A percentile compares a stretch with the other conserved stretches of the same genome.
These are phyloP conservation scores for Trypanosoma vivax DNA, from an alignment of 208 protist genomes.

Conservation along the genomic window DNA sequence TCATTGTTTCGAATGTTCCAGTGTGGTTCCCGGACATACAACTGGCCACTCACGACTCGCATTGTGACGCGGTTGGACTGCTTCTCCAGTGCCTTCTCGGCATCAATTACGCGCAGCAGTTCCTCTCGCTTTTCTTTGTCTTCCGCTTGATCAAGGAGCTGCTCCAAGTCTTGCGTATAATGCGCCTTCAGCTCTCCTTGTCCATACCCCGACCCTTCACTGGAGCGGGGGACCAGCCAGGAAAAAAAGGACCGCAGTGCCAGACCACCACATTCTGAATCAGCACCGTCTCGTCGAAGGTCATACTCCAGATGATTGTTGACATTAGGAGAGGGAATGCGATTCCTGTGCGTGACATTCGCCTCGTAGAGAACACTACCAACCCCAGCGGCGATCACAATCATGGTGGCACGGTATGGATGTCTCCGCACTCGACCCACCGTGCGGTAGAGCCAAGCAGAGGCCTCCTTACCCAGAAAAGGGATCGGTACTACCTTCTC, in stretches of 20 bases:
- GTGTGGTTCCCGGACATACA: slow-evolving; percentile 67
- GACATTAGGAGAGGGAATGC: slow-evolving; percentile 74
- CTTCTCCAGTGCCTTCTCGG: slow-evolving; percentile 46
- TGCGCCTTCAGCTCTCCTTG: slow-evolving; percentile 5
- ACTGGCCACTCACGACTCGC: slow-evolving; percentile 67
- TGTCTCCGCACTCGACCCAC: slow-evolving; percentile 58
- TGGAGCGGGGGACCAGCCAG: no score
- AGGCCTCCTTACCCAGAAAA: slow-evolving; percentile 71
- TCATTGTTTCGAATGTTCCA: slow-evolving; percentile 86
- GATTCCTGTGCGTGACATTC: slow-evolving; percentile 71
- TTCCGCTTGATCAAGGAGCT: slow-evolving; percentile 37
- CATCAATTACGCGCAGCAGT: slow-evolving; percentile 50
- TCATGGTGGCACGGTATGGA: slow-evolving; percentile 39
- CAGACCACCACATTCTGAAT: not conserved
- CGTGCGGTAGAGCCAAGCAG: slow-evolving; percentile 75
- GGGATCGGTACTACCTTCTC: slow-evolving; percentile 83
- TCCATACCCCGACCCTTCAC: slow-evolving; percentile 3
- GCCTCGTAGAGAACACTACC: slow-evolving; percentile 69
- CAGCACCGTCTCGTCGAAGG: slow-evolving; percentile 27
- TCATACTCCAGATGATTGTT: slow-evolving; percentile 83
- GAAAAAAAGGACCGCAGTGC: no score
- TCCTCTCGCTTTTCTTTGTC: slow-evolving; percentile 40
- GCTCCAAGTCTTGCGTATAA: slow-evolving; percentile 35
- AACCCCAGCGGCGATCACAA: slow-evolving; percentile 36
- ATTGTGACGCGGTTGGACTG: slow-evolving; percentile 61